phyloP scores from a whole-genome alignment of 2,329 filamentous ascomycete species.

The Scytalidium lignicola region DNA sequence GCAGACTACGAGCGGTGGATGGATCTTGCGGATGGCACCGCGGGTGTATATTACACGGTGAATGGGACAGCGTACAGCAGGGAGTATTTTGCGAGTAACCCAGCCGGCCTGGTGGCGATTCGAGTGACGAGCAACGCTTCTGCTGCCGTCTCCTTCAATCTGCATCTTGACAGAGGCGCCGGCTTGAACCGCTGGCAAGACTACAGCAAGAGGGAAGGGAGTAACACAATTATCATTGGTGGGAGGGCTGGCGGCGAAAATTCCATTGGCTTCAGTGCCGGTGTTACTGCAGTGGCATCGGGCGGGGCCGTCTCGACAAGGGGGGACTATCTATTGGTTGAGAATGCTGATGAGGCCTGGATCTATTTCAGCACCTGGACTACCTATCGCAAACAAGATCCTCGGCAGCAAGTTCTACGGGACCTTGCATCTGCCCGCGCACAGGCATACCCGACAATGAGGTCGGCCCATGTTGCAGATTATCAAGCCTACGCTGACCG shows the following conservation, averaged over 20 bases:
- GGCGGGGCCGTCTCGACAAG: conserved; percentile 15
- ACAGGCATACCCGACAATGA: conserved; percentile 1
- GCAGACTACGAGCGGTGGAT: conserved; percentile 19
- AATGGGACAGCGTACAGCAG: conserved; percentile 16
- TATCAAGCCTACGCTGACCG: conserved; percentile 3
- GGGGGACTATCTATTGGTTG: conserved; percentile 15
- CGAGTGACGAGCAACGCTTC: conserved; percentile 14
- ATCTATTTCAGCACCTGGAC: conserved; percentile 19
- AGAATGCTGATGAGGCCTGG: conserved; percentile 16
- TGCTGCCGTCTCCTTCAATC: conserved; percentile 8
- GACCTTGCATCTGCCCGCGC: conserved; percentile 9
- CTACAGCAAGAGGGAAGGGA: conserved; percentile 10
- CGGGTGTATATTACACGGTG: conserved; percentile 10
- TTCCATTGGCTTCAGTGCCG: conserved; percentile 12
- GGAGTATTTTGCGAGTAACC: conserved; percentile 21
- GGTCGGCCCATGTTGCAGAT: background rate
- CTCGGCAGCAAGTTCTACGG: conserved; percentile 9
- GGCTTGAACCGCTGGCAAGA: conserved; percentile 11
- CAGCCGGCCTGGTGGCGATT: conserved; percentile 18
- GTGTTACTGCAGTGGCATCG: conserved; percentile 12
- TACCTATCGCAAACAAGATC: conserved; percentile 13
- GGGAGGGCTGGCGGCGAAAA: conserved; percentile 12
- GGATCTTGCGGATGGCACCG: conserved; percentile 11
- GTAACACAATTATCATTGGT: conserved; percentile 8
- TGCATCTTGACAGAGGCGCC: conserved; percentile 8